A percentile compares a stretch with the other conserved stretches of the same genome.
phyloP scores from a whole-genome alignment of 176 grass and related monocot species.

The Musa itinerans region DNA sequence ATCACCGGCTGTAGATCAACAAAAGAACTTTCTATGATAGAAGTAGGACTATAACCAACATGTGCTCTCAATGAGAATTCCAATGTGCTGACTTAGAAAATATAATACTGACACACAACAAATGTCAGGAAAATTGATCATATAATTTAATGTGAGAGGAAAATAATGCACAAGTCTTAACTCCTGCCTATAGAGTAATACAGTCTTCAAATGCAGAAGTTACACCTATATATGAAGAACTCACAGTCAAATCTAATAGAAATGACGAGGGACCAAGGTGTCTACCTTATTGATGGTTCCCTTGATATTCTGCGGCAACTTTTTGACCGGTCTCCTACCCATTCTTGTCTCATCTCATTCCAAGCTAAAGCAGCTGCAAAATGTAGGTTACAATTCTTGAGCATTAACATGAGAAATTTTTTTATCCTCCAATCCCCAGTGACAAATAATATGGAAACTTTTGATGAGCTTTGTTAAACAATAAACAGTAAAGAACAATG shows the following conservation, averaged over 20 bases:
- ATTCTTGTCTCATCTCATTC: slow-evolving; percentile 19
- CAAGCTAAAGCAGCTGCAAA: slow-evolving; percentile 9
- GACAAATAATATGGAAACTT: neutral
- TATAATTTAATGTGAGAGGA: no score
- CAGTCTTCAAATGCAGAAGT: no score
- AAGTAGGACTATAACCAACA: no score
- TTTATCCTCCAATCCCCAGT: neutral
- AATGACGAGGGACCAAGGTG: neutral
- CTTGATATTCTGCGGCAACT: neutral
- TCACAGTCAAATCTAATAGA: neutral
- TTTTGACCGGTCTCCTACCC: slow-evolving; percentile 12
- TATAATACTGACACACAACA: no score
- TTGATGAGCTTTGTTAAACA: neutral
- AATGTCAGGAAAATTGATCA: no score
- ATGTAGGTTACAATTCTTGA: neutral
- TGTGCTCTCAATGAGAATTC: no score
- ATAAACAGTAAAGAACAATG: neutral
- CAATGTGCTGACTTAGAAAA: no score
- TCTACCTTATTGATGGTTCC: slow-evolving; percentile 10
- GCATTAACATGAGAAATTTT: neutral
- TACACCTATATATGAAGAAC: no score
- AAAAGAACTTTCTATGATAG: no score
- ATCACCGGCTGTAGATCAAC: no score
- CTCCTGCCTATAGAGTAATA: no score
- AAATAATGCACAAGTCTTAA: no score